Evolutionary conservation across 208 protist species (phyloP), one percentile per base, ranked within the genome.

Genomic region (Leishmania arabica): DNA sequence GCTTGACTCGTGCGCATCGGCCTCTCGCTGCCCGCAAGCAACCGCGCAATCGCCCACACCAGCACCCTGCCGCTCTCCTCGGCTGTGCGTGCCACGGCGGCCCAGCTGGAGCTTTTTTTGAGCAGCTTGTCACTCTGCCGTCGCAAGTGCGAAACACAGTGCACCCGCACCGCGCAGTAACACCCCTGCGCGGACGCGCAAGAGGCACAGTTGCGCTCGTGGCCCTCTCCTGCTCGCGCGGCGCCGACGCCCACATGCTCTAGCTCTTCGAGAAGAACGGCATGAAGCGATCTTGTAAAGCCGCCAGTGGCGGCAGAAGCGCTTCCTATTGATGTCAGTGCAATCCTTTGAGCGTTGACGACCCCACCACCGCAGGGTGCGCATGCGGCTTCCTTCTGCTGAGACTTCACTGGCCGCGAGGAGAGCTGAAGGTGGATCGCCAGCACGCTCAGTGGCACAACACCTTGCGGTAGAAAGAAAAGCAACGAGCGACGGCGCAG

Each of bases 391-490:
- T 34, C 66, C 21, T 53, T 73, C 21, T 27, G 13, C 31, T 76
- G 31, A 1, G 21, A 24, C 72, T 54, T 62, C 19, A 45, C 17
- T 76, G 15, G 21, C 24, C 21, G 17, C 4, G 72, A 1, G 34
- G 58, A 53, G 17, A 75, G 2, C 49, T 53, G 45, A 56, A 81
- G 70, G 37, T 53, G 75, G 3, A 77, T 54, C 53, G 40, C 37
- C 5, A 83, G 77, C 40, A 86, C 2, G 53, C 83, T 89, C 68
- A 89, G 80, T 4, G 86, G 80, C 3, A 87, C 83, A 11, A 88
- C 79, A 62, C 92, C 72, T 65, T 88, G 80, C 1, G 40, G 51
- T 0, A 93, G 75, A 87, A 94, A 96, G 77, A 82, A 93, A 21
- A 94, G 78, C 17, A 94, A 42, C 3, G 88, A 85, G 42, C 81